These are phyloP conservation scores for Nannochloris sp. DNA, from an alignment of 139 green algal species.

Conservation along the genomic window DNA sequence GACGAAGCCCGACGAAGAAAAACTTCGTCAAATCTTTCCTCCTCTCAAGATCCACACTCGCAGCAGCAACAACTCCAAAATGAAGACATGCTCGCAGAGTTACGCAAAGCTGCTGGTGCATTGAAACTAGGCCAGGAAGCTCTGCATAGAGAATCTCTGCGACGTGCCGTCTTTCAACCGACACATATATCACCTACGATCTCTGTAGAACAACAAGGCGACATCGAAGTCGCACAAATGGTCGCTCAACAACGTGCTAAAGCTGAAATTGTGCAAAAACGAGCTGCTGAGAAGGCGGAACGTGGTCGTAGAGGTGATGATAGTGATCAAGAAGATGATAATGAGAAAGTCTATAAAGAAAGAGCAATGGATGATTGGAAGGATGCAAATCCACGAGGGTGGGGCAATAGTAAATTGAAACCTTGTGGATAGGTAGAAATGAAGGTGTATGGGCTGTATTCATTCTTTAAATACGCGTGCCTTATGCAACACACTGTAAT, in stretches of 20 bases:
- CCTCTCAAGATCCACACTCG: too few relatives aligned
- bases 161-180: constrained; percentile 62
- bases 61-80: neutral
- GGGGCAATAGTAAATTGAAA: constrained; percentile 76
- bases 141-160: constrained; percentile 11
- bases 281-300: too few relatives aligned
- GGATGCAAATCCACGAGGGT: constrained; percentile 66
- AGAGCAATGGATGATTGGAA: constrained; percentile 75
- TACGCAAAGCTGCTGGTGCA: constrained; percentile 6
- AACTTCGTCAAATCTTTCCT: too few relatives aligned
- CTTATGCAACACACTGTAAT: too few relatives aligned
- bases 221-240: constrained; percentile 18
- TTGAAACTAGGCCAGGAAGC: neutral
- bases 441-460: neutral
- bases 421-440: constrained; percentile 8
- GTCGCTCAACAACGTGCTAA: neutral
- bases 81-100: constrained; percentile 19
- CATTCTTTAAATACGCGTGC: too few relatives aligned
- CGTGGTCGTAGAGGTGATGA: neutral
- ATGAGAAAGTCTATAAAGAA: neutral
- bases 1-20: constrained; percentile 26
- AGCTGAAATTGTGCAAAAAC: too few relatives aligned
- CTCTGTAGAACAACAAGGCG: constrained; percentile 37
- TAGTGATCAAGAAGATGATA: neutral
- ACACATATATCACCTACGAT: constrained; percentile 66